Conservation (phyloP, 2,329 filamentous ascomycete species). For the Botrytis porri region DNA sequence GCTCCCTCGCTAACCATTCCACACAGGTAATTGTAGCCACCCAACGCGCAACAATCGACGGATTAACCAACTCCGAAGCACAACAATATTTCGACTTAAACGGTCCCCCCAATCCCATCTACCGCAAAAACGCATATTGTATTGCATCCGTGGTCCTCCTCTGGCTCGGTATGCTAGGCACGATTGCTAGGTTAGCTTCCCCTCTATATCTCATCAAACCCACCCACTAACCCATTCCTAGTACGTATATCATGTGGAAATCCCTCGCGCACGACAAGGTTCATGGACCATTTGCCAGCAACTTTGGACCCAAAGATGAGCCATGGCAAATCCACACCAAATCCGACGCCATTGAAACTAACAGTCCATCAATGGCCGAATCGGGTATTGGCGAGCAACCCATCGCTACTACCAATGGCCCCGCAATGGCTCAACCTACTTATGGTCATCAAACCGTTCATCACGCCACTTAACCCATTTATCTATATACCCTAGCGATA, state of each 20-base stretch:
- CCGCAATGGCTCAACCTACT: background rate
- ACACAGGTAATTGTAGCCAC: slow-evolving; percentile 46
- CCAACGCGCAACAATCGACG: slow-evolving; percentile 45
- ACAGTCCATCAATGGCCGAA: background rate
- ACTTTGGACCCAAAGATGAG: slow-evolving; percentile 10
- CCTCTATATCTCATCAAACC: background rate
- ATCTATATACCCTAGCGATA: background rate
- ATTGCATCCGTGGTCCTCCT: slow-evolving; percentile 51
- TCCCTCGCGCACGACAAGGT: slow-evolving; percentile 39
- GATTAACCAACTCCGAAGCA: slow-evolving; percentile 36
- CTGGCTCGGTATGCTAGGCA: slow-evolving; percentile 51
- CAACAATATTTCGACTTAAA: slow-evolving; percentile 36
- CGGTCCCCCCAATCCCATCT: slow-evolving; percentile 42
- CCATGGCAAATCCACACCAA: background rate
- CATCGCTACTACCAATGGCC: background rate
- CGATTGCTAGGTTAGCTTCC: slow-evolving; percentile 44
- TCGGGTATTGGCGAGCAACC: background rate
- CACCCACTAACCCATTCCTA: slow-evolving; percentile 19
- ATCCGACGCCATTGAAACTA: background rate
- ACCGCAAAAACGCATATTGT: slow-evolving; percentile 49
- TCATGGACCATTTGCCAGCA: slow-evolving; percentile 31
- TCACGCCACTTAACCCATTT: background rate
- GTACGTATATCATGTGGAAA: slow-evolving; percentile 39
- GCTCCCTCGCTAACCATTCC: background rate
- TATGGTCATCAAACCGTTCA: background rate